phyloP scores from a whole-genome alignment of 1,139 yeast genomes.

The Debaryomyces sp. region DNA sequence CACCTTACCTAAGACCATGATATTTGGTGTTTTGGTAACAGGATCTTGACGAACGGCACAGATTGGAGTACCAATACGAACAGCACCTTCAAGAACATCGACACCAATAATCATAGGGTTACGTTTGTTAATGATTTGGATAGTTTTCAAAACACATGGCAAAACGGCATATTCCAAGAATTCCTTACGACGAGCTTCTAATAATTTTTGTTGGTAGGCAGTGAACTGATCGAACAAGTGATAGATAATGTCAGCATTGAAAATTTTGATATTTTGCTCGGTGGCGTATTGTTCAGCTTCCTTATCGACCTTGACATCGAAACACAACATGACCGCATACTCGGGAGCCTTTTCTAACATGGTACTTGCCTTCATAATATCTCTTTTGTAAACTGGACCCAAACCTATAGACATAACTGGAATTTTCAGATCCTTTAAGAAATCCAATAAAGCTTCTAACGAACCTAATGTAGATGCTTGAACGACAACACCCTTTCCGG shows the following conservation, averaged over 20 bases:
- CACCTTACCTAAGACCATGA: constrained; percentile 82
- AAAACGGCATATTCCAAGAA: constrained; percentile 86
- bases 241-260: constrained; percentile 94
- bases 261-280: constrained; percentile 87
- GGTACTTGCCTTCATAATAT: constrained; percentile 95
- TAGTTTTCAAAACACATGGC: constrained; percentile 93
- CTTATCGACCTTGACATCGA: constrained; percentile 94
- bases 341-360: constrained; percentile 98
- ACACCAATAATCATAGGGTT: constrained; percentile 99
- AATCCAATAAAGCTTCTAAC: constrained; percentile 92
- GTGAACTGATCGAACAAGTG: constrained; percentile 95
- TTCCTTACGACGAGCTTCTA: constrained; percentile 89
- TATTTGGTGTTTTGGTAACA: constrained; percentile 70
- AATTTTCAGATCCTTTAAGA: constrained; percentile 97
- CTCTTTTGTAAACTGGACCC: constrained; percentile 98
- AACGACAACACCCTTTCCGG: constrained; percentile 96
- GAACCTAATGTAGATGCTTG: constrained; percentile 99
- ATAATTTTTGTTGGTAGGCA: constrained; percentile 83
- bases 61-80: constrained; percentile 92
- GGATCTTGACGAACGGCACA: constrained; percentile 93
- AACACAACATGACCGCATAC: constrained; percentile 94
- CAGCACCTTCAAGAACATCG: constrained; percentile 89
- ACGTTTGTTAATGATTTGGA: constrained; percentile 97
- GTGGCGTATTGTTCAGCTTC: constrained; percentile 98
- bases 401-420: constrained; percentile 98